Evolutionary conservation across 108 stramenopile genomes (phyloP).

Genomic region (Skeletonema costatum): DNA sequence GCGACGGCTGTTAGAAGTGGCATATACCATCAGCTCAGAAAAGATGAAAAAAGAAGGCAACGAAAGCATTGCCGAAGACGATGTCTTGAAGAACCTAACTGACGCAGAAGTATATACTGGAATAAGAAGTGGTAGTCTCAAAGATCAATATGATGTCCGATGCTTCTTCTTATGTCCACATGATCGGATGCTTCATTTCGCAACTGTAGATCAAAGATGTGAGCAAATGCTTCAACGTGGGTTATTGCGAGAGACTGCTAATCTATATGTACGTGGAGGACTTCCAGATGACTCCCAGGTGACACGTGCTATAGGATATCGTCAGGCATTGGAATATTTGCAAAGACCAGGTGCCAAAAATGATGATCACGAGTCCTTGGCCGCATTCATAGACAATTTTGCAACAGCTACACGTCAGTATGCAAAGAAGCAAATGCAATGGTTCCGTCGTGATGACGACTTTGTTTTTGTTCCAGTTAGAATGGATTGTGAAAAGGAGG

Average conservation of each 20-base stretch:
- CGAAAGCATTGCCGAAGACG: constrained; percentile 21
- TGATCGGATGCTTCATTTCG: constrained; percentile 87
- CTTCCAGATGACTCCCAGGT: constrained; percentile 80
- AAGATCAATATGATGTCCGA: constrained; percentile 84
- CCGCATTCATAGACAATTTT: constrained; percentile 79
- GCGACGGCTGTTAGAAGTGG: constrained; percentile 87
- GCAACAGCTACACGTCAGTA: constrained; percentile 90
- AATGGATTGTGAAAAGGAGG: constrained; percentile 40
- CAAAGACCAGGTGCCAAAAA: constrained; percentile 35
- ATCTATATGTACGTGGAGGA: constrained; percentile 60
- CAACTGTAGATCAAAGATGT: constrained; percentile 88
- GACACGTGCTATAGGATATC: constrained; percentile 93
- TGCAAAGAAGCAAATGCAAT: constrained; percentile 94
- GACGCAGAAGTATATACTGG: constrained; percentile 72
- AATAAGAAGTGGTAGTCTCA: constrained; percentile 62
- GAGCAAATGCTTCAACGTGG: constrained; percentile 90
- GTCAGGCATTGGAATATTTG: constrained; percentile 93
- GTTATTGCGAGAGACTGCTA: constrained; percentile 79
- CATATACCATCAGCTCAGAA: constrained; percentile 49
- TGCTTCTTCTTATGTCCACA: constrained; percentile 94
- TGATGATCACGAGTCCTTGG: constrained; percentile 63
- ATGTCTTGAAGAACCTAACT: constrained; percentile 36
- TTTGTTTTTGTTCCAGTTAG: constrained; percentile 83
- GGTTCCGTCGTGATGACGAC: constrained; percentile 87
- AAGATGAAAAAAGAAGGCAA: constrained; percentile 27